These are phyloP conservation scores for Arctostaphylos glauca DNA, from an alignment of 148 eudicot species.

Conservation along the genomic window DNA sequence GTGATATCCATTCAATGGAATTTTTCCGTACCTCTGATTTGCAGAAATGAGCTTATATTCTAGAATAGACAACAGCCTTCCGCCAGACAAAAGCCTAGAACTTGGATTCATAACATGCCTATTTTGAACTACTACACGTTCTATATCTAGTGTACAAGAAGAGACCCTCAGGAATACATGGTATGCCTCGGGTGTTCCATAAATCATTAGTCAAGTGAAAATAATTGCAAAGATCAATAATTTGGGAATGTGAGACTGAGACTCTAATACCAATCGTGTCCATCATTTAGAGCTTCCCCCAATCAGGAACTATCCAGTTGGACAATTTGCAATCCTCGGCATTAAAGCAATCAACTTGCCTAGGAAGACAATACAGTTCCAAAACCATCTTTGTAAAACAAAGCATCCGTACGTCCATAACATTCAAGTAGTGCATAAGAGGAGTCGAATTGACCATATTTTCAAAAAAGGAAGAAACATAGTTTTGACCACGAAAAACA, in stretches of 20 bases:
- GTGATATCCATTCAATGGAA: background rate
- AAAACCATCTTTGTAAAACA: background rate
- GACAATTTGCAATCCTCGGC: background rate
- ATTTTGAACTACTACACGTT: background rate
- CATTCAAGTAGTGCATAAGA: background rate
- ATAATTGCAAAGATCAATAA: background rate
- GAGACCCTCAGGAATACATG: background rate
- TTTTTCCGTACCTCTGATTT: background rate
- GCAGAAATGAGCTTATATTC: background rate
- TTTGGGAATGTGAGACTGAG: background rate
- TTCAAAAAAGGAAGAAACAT: background rate
- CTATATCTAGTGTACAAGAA: background rate
- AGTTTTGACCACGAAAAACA: slow-evolving; percentile 1
- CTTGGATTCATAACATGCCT: background rate
- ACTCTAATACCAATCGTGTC: background rate
- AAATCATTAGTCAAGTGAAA: background rate
- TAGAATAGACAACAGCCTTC: background rate
- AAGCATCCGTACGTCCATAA: background rate
- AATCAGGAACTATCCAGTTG: background rate
- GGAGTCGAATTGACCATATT: background rate
- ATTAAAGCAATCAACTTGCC: background rate
- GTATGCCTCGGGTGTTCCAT: background rate
- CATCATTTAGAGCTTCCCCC: background rate
- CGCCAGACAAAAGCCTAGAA: background rate
- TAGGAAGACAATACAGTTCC: background rate